phyloP scores from a whole-genome alignment of 768 basidiomycete species.

The Termitomyces bulborhizus region DNA sequence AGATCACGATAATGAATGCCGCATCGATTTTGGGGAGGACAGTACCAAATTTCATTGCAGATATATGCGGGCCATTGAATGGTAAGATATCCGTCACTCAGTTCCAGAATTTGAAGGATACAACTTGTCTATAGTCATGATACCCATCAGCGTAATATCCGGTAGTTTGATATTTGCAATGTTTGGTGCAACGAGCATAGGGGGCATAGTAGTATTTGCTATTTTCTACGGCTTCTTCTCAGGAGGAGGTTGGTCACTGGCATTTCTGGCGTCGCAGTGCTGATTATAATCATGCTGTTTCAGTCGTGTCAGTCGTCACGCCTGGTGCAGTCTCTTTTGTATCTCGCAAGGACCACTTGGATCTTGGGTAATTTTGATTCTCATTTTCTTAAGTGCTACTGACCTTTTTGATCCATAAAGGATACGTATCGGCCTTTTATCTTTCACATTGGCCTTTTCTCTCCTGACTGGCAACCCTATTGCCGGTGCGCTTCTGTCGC shows the following conservation, averaged over 20 bases:
- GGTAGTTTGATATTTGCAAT: constrained; percentile 44
- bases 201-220: constrained; percentile 37
- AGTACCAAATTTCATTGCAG: constrained; percentile 49
- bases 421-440: constrained; percentile 39
- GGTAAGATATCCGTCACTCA: constrained; percentile 20
- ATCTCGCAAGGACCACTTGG: constrained; percentile 33
- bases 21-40: constrained; percentile 54
- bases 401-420: constrained; percentile 17
- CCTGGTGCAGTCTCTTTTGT: constrained; percentile 33
- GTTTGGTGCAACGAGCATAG: constrained; percentile 37
- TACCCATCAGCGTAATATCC: constrained; percentile 32
- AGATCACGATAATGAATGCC: constrained; percentile 49
- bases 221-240: constrained; percentile 52
- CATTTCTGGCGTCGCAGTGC: neutral
- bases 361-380: constrained; percentile 32
- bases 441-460: constrained; percentile 37
- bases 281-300: neutral
- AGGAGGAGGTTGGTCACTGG: constrained; percentile 36
- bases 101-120: neutral
- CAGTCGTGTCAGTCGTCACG: constrained; percentile 35
- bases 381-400: neutral
- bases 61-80: constrained; percentile 43
- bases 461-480: constrained; percentile 47
- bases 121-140: constrained; percentile 27
- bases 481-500: constrained; percentile 40